phyloP scores from a whole-genome alignment of 371 early-diverging fungal genomes.

The Haplosporangium sp. region DNA sequence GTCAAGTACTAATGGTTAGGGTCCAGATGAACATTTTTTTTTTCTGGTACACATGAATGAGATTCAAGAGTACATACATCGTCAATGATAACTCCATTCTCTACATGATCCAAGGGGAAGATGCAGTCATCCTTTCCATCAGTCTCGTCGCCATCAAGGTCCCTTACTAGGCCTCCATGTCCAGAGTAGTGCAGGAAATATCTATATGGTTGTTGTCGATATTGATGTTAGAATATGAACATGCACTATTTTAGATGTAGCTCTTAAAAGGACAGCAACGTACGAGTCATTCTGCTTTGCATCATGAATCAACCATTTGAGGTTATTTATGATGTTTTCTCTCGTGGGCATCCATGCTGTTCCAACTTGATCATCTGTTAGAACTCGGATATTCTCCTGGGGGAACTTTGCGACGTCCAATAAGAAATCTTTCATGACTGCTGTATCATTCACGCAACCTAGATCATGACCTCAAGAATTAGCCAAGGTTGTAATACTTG shows the following conservation, averaged over 20 bases:
- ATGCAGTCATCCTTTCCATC: constrained; percentile 82
- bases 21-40: no score
- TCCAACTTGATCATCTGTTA: constrained; percentile 79
- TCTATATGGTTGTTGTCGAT: constrained; percentile 6
- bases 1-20: no score
- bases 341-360: constrained; percentile 70
- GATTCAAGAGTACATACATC: constrained; percentile 60
- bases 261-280: not conserved
- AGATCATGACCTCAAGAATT: not conserved
- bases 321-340: constrained; percentile 74
- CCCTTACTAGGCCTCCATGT: constrained; percentile 74
- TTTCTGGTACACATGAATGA: not conserved
- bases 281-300: constrained; percentile 75
- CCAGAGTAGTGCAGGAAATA: constrained; percentile 81
- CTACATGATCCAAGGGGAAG: constrained; percentile 78
- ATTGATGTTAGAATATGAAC: not conserved
- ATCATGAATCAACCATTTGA: constrained; percentile 79
- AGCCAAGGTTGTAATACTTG: not conserved
- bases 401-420: constrained; percentile 50
- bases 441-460: constrained; percentile 83
- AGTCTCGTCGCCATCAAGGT: constrained; percentile 72
- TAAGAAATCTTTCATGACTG: constrained; percentile 70
- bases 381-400: constrained; percentile 66
- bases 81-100: constrained; percentile 78
- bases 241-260: not conserved